Evolutionary conservation across 1,284 basidiomycete genomes (phyloP).

Genomic region (Leccinum angustisporum): DNA sequence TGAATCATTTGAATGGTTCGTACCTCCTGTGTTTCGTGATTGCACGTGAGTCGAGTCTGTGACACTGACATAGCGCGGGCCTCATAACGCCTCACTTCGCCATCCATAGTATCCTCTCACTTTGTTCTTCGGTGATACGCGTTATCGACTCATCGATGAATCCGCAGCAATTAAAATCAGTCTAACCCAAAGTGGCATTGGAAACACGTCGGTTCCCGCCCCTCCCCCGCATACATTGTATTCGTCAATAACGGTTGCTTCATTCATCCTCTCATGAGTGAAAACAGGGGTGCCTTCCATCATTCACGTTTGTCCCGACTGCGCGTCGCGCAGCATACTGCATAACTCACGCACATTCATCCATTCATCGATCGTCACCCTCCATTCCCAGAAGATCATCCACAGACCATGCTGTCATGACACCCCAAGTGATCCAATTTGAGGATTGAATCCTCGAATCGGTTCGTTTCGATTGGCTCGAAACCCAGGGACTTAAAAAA

Average conservation of each 20-base stretch:
- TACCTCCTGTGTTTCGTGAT: conserved; percentile 6
- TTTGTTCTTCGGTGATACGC: conserved; percentile 15
- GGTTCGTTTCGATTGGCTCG: conserved; percentile 11
- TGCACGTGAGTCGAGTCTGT: not conserved
- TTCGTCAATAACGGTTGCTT: not conserved
- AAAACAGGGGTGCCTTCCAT: not conserved
- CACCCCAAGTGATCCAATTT: not conserved
- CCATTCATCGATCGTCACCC: conserved; percentile 1
- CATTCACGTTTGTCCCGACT: not conserved
- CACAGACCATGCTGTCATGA: not conserved
- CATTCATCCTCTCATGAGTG: conserved; percentile 5
- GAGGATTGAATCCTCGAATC: conserved; percentile 14
- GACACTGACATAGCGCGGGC: not conserved
- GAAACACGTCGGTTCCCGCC: conserved; percentile 7
- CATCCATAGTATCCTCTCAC: conserved; percentile 12
- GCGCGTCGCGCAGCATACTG: not conserved
- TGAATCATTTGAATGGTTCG: not conserved
- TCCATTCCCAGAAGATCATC: conserved; percentile 14
- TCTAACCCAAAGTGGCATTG: conserved; percentile 20
- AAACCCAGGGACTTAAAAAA: conserved; percentile 1
- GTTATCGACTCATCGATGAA: conserved; percentile 15
- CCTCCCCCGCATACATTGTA: not conserved
- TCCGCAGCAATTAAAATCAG: conserved; percentile 12
- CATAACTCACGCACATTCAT: not conserved
- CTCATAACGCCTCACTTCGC: not conserved